Base-by-base conservation (phyloP, 2,329 filamentous ascomycete species). In the Pseudocercospora cruenta region DNA sequence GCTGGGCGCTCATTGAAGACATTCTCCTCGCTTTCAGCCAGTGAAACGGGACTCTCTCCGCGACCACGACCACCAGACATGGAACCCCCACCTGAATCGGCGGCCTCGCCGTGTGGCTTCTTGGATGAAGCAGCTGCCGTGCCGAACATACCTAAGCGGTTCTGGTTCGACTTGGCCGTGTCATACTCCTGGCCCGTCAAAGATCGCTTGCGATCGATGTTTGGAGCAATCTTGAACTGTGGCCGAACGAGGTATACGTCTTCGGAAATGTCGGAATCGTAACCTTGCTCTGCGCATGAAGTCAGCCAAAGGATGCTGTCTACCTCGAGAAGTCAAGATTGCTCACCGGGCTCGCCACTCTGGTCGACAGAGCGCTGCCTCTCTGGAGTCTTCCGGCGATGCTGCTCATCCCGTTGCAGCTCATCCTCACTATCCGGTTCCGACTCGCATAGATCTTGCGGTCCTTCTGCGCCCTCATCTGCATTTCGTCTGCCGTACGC, bases 391-490 rank as follows among this genome's bases (percentile, higher is more conserved):
- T 67, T 63, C 54, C 14, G 22, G 24, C 55, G 55, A 58, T 10
- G 33, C 31, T 58, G 54, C 31, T 36, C 54, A 39, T 33, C 9
- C 4, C 31, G 54, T 8, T 58, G 55, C 31, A 39, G 8, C 24
- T 69, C 63, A n/a, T 69, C 60, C 21, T 71, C 70, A 28, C 66
- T 71, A 33, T 71, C 64, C 12, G 65, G 53, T 16, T 73, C 72
- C 22, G 65, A 68, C n/a, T 73, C 72, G 66, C 72, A 74, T 2
- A 33, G 10, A 19, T 75, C 70, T 12, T 65, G 33, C 12, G 36
- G 14, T 9, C 55, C 58, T 39, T 71, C 71, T 31, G 66, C 54
- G 6, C 43, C 53, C 33, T 74, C 71, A 21, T 72, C 69, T 6
- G 57, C 21, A 60, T 70, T 69, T 22, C 31, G 54, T 9, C 36